Percentiles rank a stretch among this genome's conserved stretches.
Conservation (phyloP, 2,329 filamentous ascomycete genomes). For the Orbilia oligospora region DNA sequence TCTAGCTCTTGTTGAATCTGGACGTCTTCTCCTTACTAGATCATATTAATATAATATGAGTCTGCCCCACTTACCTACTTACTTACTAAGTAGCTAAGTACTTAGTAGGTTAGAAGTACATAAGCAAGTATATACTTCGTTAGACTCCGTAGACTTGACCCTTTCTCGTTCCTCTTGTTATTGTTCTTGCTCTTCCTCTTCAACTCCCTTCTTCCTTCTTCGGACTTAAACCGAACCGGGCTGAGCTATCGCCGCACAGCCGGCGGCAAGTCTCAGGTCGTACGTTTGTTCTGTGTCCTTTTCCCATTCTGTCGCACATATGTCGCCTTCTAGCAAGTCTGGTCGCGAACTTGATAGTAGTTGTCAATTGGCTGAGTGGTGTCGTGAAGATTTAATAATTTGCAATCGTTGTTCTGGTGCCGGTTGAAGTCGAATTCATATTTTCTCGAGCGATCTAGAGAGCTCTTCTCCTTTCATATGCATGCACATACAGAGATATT, state of each 20-base stretch:
- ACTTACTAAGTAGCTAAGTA: no score
- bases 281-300: neutral
- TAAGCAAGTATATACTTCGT: neutral
- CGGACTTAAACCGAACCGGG: neutral
- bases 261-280: neutral
- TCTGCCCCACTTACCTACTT: neutral
- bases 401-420: no score
- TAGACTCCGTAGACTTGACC: neutral
- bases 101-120: no score
- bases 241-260: neutral
- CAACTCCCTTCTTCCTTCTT: neutral
- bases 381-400: no score
- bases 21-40: neutral
- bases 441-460: no score
- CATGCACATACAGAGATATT: no score
- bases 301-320: neutral
- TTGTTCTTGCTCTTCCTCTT: no score
- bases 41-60: neutral
- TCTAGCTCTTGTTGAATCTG: neutral
- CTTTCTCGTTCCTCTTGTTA: no score
- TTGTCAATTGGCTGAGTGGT: no score
- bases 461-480: no score
- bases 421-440: no score
- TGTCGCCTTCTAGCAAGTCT: neutral
- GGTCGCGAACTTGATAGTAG: constrained; percentile 44